phyloP scores from a whole-genome alignment of 1,284 basidiomycete species.

The Tausonia pullulans region DNA sequence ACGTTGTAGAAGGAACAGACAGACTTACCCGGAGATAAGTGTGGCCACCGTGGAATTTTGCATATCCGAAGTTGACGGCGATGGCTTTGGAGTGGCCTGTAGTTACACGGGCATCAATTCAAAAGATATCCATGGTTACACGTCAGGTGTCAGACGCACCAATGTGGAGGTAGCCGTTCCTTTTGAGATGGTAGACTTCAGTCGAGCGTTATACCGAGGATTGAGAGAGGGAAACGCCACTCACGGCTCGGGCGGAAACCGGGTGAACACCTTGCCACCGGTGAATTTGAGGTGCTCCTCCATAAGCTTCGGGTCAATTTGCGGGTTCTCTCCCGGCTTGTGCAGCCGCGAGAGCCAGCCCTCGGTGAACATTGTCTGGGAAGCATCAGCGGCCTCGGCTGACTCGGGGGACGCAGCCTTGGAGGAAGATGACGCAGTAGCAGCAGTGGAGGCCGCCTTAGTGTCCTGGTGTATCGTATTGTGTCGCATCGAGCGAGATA shows the following conservation, averaged over 20 bases:
- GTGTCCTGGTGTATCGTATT: constrained; percentile 38
- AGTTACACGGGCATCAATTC: background rate
- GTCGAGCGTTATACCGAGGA: no score
- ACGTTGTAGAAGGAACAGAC: background rate
- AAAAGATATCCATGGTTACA: background rate
- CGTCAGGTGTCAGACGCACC: constrained; percentile 31
- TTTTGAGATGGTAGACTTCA: background rate
- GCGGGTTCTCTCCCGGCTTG: constrained; percentile 88
- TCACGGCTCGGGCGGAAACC: constrained; percentile 90
- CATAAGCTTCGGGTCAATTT: constrained; percentile 65
- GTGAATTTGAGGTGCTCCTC: constrained; percentile 74
- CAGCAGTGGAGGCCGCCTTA: constrained; percentile 39
- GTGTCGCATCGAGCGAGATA: background rate
- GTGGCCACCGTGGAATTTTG: constrained; percentile 77
- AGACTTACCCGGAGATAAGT: constrained; percentile 56
- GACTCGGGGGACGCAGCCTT: background rate
- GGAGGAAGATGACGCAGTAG: constrained; percentile 23
- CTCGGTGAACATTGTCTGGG: constrained; percentile 76
- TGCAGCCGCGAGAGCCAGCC: constrained; percentile 91
- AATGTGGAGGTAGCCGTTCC: constrained; percentile 87
- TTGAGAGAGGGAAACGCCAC: background rate
- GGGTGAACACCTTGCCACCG: constrained; percentile 77
- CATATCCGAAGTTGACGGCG: constrained; percentile 96
- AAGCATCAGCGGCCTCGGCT: constrained; percentile 27
- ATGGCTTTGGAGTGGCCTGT: constrained; percentile 90